Base-by-base conservation (phyloP, 2,329 filamentous ascomycete genomes). In the Raffaelea ambrosiae region DNA sequence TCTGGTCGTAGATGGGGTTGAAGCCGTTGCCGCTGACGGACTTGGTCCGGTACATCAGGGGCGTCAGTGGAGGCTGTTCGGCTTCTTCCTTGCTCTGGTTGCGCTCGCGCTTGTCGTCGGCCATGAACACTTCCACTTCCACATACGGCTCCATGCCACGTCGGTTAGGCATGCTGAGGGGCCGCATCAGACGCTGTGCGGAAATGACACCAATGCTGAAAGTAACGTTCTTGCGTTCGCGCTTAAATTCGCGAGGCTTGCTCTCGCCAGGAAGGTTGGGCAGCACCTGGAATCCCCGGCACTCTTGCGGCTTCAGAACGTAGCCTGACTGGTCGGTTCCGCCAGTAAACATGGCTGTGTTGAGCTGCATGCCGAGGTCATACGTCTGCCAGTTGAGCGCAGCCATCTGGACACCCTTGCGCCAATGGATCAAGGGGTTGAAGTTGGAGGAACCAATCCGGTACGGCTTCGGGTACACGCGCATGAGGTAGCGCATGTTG, bases 331-430 rank as follows among this genome's bases (percentile, higher is more conserved):
- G 80, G 66, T 96, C 93, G 13, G 78, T 83, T 40, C 88, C 88
- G 49, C 88, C 87, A 42, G 89, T 86, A 62, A 96, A 98, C 93
- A 98, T 97, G 59, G 93, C 93, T 56, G 93, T 86, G 63, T 97
- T 97, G 64, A 97, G 77, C 62, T 97, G 91, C 79, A 96, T 93
- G 41, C 90, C 88, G 18, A 94, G 75, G 61, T 97, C 93, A 60
- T 94, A 96, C 0, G 90, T 97, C 67, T 98, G 93, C 91, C 93
- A 97, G 67, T 98, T 98, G 53, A 97, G 74, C 0, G 93, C 93
- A 14, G 86, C 89, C 91, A 98, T 97, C 66, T 98, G 93, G 18
- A 96, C 93, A 29, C 93, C 93, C 40, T 88, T 83, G 45, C 91
- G 83, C 93, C 93, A 98, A 62, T 93, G 95, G 53, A 84, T 83